Base-by-base conservation (phyloP, 139 green algal species). In the Gonium pectorale region DNA sequence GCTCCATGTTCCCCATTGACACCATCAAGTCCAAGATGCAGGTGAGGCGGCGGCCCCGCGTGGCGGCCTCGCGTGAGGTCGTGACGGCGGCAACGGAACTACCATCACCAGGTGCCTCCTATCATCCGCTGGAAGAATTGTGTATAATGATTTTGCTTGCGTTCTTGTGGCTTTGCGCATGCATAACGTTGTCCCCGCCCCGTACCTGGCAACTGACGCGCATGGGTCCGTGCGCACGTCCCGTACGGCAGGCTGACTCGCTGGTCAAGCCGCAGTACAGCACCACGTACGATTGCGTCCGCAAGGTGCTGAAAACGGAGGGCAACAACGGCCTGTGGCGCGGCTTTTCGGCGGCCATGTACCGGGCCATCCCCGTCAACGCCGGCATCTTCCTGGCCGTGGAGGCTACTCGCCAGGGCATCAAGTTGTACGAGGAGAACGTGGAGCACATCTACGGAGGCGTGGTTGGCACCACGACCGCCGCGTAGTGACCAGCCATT, bases 1-100 rank as follows among this genome's bases (percentile, higher is more conserved):
- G 88, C 66, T 85, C 67, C 74, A 91, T 91, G 88, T 91, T 91
- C 85, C 88, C 88, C 67, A 91, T 91, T 44, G 88, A 91, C 88
- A 91, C 88, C 67, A 83, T 91, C 88, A 91, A 91, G 84, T 89
- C 85, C 54, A 91, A 91, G 81, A 63, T 91, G 73, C 88, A 91
- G 84, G 82, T 80, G 52, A 4, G n/a, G n/a, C n/a, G n/a, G n/a
- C n/a, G n/a, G n/a, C n/a, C n/a, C n/a, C n/a, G n/a, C n/a, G n/a
- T n/a, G n/a, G n/a, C n/a, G n/a, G n/a, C n/a, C n/a, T n/a, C n/a
- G n/a, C n/a, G n/a, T n/a, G n/a, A n/a, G n/a, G n/a, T n/a, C n/a
- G n/a, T n/a, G n/a, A n/a, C n/a, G n/a, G n/a, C n/a, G n/a, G n/a
- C n/a, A n/a, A n/a, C n/a, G n/a, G n/a, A n/a, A n/a, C n/a, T n/a